These are phyloP conservation scores for Zygosaccharomyces lentus DNA, from an alignment of 805 yeast species.

Conservation along the genomic window DNA sequence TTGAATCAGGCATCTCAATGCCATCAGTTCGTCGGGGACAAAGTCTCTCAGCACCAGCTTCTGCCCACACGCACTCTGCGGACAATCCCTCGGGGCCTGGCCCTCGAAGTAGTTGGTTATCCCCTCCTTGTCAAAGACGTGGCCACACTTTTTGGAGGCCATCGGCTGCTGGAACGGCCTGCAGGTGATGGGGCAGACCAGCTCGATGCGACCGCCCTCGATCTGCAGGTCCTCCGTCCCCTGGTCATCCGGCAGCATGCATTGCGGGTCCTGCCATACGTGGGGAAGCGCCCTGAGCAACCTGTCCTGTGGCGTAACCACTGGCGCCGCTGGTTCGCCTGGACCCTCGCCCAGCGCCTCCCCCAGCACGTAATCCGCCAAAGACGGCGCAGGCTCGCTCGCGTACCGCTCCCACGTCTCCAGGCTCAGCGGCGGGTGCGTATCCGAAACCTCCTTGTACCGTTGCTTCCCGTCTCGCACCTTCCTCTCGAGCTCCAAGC, in stretches of 20 bases:
- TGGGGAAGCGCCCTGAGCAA: slow-evolving; percentile 42
- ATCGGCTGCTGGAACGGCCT: slow-evolving; percentile 51
- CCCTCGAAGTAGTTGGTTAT: slow-evolving; percentile 37
- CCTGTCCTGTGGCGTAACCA: slow-evolving; percentile 4
- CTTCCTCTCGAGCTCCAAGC: slow-evolving; percentile 1
- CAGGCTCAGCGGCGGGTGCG: slow-evolving; percentile 16
- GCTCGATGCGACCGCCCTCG: slow-evolving; percentile 65
- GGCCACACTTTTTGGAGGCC: slow-evolving; percentile 53
- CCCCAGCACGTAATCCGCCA: neutral
- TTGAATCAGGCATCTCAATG: slow-evolving; percentile 46
- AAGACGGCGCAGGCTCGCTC: slow-evolving; percentile 1
- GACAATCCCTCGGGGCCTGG: slow-evolving; percentile 42
- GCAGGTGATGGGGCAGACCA: slow-evolving; percentile 64
- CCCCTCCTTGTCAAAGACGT: slow-evolving; percentile 53
- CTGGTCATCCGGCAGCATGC: slow-evolving; percentile 51
- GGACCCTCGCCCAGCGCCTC: neutral
- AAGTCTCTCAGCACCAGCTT: slow-evolving; percentile 37
- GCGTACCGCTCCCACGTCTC: slow-evolving; percentile 24
- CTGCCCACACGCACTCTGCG: slow-evolving; percentile 53
- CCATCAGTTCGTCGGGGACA: slow-evolving; percentile 51
- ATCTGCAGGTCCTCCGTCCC: slow-evolving; percentile 61
- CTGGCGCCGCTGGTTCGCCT: neutral
- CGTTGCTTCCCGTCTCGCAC: slow-evolving; percentile 14
- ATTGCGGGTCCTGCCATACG: slow-evolving; percentile 55
- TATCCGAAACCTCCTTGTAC: slow-evolving; percentile 14